A percentile compares a stretch with the other conserved stretches of the same genome.
These are phyloP conservation scores for Lactarius deliciosus DNA, from an alignment of 768 basidiomycete genomes.

Conservation along the genomic window DNA sequence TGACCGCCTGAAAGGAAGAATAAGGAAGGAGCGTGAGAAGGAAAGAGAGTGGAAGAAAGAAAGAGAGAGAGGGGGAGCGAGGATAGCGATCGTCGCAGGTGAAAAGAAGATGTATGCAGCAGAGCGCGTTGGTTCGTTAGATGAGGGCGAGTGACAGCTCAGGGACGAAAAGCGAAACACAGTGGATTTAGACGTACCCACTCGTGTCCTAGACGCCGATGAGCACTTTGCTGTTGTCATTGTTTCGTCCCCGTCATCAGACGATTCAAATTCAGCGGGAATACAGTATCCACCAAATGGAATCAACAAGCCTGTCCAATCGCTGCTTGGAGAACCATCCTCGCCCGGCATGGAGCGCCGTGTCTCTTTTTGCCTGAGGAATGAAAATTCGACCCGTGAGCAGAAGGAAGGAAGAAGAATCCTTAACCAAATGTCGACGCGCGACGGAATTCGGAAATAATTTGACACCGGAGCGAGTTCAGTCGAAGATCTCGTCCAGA, in stretches of 20 bases:
- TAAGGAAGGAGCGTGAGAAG: not conserved
- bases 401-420: constrained; percentile 8
- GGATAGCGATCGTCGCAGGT: constrained; percentile 3
- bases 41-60: not conserved
- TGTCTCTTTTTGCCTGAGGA: not conserved
- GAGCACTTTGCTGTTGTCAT: not conserved
- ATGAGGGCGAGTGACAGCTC: constrained; percentile 16
- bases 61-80: not conserved
- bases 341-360: not conserved
- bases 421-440: constrained; percentile 1
- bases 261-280: constrained; percentile 11
- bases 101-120: not conserved
- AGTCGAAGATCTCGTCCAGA: constrained; percentile 25
- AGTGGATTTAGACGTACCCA: constrained; percentile 1
- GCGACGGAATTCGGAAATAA: constrained; percentile 3
- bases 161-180: constrained; percentile 25
- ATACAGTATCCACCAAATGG: constrained; percentile 1
- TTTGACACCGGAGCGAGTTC: constrained; percentile 22
- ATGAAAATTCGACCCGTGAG: not conserved
- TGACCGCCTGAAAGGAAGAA: not conserved
- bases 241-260: constrained; percentile 11
- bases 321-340: constrained; percentile 3
- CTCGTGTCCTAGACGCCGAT: not conserved
- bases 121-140: not conserved
- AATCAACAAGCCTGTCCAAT: not conserved